Percentiles rank a stretch among this genome's conserved stretches.
Conservation (phyloP, 257 asterid genomes). For the Ballota nigra region DNA sequence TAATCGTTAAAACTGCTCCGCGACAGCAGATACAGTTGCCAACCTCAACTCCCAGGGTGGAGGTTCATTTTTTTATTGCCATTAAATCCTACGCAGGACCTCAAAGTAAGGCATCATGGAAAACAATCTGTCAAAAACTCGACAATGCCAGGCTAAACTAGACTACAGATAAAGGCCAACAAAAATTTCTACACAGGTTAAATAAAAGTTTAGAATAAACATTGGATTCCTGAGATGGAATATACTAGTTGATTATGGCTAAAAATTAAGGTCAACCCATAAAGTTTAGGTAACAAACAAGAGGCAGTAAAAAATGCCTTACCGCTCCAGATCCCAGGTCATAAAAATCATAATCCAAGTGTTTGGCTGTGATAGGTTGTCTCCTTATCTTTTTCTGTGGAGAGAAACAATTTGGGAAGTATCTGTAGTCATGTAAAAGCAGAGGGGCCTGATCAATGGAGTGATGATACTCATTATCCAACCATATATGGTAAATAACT, state of each 20-base stretch:
- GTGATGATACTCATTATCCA: conserved; percentile 2
- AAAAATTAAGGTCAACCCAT: conserved; percentile 4
- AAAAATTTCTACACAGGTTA: conserved; percentile 5
- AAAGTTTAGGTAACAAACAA: conserved; percentile 18
- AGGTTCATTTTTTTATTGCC: background rate
- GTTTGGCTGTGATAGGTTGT: conserved; percentile 32
- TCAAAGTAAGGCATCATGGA: conserved; percentile 20
- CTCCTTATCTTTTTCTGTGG: conserved; percentile 42
- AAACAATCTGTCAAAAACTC: conserved; percentile 15
- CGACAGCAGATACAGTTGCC: background rate
- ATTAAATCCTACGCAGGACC: background rate
- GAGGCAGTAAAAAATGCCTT: conserved; percentile 26
- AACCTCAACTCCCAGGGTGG: background rate
- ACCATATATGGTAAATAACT: conserved; percentile 7
- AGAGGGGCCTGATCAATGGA: conserved; percentile 23
- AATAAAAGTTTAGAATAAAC: conserved; percentile 1
- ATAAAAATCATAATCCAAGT: conserved; percentile 39
- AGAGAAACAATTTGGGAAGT: conserved; percentile 42
- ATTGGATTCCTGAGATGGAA: background rate
- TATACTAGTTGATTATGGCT: background rate
- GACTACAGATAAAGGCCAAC: background rate
- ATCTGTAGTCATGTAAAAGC: conserved; percentile 47
- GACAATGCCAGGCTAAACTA: conserved; percentile 15
- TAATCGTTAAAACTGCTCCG: conserved; percentile 4
- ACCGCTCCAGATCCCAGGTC: conserved; percentile 51